Base-by-base conservation (phyloP, 345 rosid genomes). In the Citrus unshiu region DNA sequence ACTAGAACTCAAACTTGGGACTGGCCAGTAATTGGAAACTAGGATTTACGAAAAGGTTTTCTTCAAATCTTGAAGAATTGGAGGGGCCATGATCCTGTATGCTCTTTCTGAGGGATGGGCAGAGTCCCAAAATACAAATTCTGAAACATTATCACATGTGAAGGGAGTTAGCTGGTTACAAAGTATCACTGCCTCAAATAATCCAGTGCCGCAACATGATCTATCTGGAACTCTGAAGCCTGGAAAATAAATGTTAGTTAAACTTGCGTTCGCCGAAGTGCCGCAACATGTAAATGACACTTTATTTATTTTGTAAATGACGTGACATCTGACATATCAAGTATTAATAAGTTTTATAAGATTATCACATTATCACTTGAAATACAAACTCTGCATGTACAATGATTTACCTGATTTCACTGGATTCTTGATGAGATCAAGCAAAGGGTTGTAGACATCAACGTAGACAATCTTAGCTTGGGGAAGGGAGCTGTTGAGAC, bases 401-500 rank as follows among this genome's bases (percentile, higher is more conserved):
- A 29, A 24, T 25, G 7, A 69, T 24, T 22, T 35, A 77, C 79
- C 79, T 37, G 64, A 56, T 56, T 14, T 16, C 57, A 3, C 51
- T 7, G 70, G 74, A 54, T 81, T 66, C 3, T 70, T 54, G 40
- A 80, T 80, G 60, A 80, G 18, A 4, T 64, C 59, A 21, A 80
- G 74, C 35, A 83, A 46, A 19, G 83, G 79, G 24, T 56, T 80
- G 69, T 73, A 83, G 37, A 83, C 69, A 58, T 80, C 86, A 32
- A 83, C 21, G 4, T 67, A 68, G 37, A 77, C 18, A 3, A 83
- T 29, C 67, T 51, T 80, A 19, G 79, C 35, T 34, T 64, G 46
- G 4, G 64, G 25, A 22, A 83, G 58, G 22, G 1, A 56, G 22
- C 27, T 62, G 3, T 63, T 73, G 4, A 83, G 86, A 13, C 22